These are phyloP conservation scores for Solanum tacnaense DNA, from an alignment of 257 asterid species.

Conservation along the genomic window DNA sequence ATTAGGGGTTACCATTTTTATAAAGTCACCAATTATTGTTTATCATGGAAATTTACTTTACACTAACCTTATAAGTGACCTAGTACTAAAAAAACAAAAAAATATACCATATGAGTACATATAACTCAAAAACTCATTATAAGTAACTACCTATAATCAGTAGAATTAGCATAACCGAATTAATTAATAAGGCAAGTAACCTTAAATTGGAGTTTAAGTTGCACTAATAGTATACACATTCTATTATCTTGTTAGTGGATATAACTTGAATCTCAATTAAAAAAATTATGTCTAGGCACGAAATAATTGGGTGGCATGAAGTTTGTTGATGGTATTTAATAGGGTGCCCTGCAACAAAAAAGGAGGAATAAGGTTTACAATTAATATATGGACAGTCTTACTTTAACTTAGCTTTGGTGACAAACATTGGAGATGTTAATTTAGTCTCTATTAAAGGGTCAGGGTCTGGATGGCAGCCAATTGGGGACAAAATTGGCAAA, in stretches of 20 bases:
- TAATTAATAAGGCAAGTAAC: background rate
- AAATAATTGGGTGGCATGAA: background rate
- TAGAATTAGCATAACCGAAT: background rate
- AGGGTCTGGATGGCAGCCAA: constrained; percentile 35
- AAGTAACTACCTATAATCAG: background rate
- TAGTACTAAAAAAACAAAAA: too few species aligned
- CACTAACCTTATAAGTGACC: background rate
- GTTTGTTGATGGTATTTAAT: background rate
- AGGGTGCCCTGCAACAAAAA: constrained; percentile 39
- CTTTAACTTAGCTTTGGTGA: constrained; percentile 42
- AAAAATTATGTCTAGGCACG: too few species aligned
- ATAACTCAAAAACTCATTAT: background rate
- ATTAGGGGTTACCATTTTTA: background rate
- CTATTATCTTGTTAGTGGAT: too few species aligned
- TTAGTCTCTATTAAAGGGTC: constrained; percentile 42
- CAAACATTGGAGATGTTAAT: constrained; percentile 50
- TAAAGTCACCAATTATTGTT: background rate
- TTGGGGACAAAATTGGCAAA: constrained; percentile 72
- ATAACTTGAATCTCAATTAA: too few species aligned
- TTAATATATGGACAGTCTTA: constrained; percentile 42
- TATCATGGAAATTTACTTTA: background rate
- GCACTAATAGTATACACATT: too few species aligned
- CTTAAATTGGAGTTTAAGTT: too few species aligned
- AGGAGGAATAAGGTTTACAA: constrained; percentile 49
- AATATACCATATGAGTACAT: too few species aligned